Conservation (phyloP, 2,329 filamentous ascomycete species). For the Zymoseptoria passerinii region DNA sequence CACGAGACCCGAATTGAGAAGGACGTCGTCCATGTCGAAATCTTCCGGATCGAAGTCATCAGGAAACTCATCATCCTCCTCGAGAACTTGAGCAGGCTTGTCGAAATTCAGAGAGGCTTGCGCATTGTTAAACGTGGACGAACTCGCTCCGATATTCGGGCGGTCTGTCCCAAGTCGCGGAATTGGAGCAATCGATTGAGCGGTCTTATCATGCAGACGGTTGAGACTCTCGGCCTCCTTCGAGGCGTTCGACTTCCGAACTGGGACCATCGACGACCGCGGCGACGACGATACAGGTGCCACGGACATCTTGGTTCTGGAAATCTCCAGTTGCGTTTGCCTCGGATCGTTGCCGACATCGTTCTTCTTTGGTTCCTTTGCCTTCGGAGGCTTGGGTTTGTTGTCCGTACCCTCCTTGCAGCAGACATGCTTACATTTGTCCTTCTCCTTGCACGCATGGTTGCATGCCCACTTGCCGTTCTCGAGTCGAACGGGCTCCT, state of each 20-base stretch:
- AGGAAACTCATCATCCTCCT: conserved; percentile 1
- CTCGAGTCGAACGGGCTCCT: conserved; percentile 34
- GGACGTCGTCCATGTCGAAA: conserved; percentile 11
- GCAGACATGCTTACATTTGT: conserved; percentile 60
- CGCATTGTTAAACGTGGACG: background rate
- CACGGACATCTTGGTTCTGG: conserved; percentile 13
- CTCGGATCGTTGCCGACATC: conserved; percentile 15
- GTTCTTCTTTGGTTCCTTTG: conserved; percentile 23
- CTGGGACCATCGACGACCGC: background rate
- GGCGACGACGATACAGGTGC: background rate
- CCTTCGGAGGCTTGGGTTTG: conserved; percentile 44
- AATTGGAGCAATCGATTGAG: conserved; percentile 14
- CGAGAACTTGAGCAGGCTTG: background rate
- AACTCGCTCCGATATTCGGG: background rate
- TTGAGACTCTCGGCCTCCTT: conserved; percentile 16
- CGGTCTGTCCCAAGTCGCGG: conserved; percentile 8
- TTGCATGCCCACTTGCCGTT: conserved; percentile 71
- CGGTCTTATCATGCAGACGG: conserved; percentile 20
- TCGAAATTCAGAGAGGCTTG: background rate
- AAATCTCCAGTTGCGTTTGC: conserved; percentile 24
- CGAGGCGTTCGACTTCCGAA: conserved; percentile 3
- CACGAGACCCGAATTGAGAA: background rate
- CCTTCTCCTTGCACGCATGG: conserved; percentile 58
- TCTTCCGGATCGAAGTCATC: conserved; percentile 17
- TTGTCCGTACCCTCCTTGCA: conserved; percentile 64